These are phyloP conservation scores for Magnaporthiopsis rhizophila DNA, from an alignment of 2,329 filamentous ascomycete species.

Conservation along the genomic window DNA sequence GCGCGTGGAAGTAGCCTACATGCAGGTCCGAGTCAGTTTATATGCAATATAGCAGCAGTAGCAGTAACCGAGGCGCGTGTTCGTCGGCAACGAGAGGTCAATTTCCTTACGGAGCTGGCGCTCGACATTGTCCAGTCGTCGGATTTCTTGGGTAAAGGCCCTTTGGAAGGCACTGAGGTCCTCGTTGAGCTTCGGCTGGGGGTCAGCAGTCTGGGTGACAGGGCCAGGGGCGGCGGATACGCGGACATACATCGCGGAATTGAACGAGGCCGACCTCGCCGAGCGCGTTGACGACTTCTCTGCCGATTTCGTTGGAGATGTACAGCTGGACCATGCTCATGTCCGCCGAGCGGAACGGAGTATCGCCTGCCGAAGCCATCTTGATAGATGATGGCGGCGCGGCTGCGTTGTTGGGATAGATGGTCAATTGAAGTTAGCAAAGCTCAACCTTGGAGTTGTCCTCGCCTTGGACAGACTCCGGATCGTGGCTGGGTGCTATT, in stretches of 20 bases:
- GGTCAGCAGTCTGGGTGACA: not conserved
- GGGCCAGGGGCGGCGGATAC: not conserved
- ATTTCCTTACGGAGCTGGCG: conserved; percentile 76
- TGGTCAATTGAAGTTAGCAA: not conserved
- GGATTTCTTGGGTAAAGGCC: conserved; percentile 95
- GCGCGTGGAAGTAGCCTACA: conserved; percentile 80
- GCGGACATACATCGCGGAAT: conserved; percentile 77
- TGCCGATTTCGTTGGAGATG: conserved; percentile 96
- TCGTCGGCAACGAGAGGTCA: not conserved
- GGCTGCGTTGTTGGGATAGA: conserved; percentile 8
- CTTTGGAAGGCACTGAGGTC: conserved; percentile 92
- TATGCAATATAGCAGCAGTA: not conserved
- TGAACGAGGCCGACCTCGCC: conserved; percentile 95
- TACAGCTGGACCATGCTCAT: conserved; percentile 99
- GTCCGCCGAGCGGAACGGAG: conserved; percentile 98
- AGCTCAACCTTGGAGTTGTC: conserved; percentile 5
- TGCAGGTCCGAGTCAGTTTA: not conserved
- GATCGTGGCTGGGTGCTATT: not conserved
- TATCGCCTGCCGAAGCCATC: conserved; percentile 69
- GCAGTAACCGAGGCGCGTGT: conserved; percentile 3
- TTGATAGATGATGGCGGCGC: conserved; percentile 20
- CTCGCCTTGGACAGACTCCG: not conserved
- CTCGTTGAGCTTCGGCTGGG: conserved; percentile 67
- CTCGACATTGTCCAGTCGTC: conserved; percentile 95
- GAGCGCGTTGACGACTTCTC: conserved; percentile 92